A percentile compares a stretch with the other conserved stretches of the same genome.
Conservation (phyloP, 2,329 filamentous ascomycete genomes). For the Talaromyces rugulosus region DNA sequence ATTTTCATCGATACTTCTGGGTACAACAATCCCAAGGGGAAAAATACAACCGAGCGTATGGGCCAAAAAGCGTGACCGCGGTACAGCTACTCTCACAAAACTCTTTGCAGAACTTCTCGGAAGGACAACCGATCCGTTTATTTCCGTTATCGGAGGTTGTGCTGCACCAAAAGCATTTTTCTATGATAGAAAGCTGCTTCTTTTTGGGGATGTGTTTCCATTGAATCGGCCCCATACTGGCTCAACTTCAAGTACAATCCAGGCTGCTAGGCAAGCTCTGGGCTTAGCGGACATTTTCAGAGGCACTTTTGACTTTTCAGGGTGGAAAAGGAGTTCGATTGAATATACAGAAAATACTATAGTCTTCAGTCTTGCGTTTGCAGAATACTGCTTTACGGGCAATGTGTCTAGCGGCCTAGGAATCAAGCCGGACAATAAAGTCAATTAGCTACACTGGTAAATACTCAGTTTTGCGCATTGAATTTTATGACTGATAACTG, state of each 20-base stretch:
- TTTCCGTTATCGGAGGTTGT: constrained; percentile 22
- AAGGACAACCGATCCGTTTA: constrained; percentile 23
- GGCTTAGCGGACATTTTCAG: constrained; percentile 21
- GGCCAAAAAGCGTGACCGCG: constrained; percentile 3
- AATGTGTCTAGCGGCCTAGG: not conserved
- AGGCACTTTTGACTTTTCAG: constrained; percentile 11
- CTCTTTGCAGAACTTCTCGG: constrained; percentile 21
- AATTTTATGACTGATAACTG: too few relatives aligned
- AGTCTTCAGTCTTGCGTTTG: not conserved
- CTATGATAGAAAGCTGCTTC: constrained; percentile 23
- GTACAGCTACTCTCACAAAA: constrained; percentile 13
- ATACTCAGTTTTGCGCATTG: not conserved
- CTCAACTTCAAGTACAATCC: constrained; percentile 21
- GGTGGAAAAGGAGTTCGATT: constrained; percentile 16
- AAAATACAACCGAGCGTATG: constrained; percentile 24
- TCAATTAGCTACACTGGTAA: not conserved
- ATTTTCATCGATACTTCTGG: constrained; percentile 26
- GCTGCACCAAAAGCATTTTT: constrained; percentile 16
- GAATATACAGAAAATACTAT: not conserved
- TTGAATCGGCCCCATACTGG: constrained; percentile 22
- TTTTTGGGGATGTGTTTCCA: constrained; percentile 25
- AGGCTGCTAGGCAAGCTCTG: constrained; percentile 21
- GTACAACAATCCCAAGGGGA: constrained; percentile 23
- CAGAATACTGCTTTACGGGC: not conserved
- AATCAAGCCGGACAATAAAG: not conserved